Evolutionary conservation across 176 grass and related monocot genomes (phyloP).

Genomic region (Carex kokanica): DNA sequence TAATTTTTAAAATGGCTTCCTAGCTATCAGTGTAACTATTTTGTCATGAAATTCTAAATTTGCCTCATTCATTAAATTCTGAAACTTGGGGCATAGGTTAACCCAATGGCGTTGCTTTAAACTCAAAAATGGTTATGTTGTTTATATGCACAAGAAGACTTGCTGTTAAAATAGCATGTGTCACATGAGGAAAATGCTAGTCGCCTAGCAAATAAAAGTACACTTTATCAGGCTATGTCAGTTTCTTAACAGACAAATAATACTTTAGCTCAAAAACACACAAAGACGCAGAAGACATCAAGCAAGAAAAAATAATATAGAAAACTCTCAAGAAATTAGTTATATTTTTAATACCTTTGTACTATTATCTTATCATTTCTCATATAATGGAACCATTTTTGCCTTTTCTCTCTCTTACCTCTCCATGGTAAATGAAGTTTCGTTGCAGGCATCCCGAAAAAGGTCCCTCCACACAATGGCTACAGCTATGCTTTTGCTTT

Average conservation of each 20-base stretch:
- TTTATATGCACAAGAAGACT: background rate
- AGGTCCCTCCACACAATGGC: constrained; percentile 84
- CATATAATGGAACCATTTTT: constrained; percentile 17
- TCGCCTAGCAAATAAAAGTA: background rate
- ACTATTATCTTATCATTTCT: constrained; percentile 9
- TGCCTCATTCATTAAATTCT: background rate
- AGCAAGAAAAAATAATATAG: constrained; percentile 8
- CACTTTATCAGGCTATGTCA: background rate
- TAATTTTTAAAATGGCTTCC: background rate
- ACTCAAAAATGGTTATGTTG: background rate
- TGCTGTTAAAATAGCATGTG: background rate
- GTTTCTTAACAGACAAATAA: background rate
- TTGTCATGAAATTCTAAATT: background rate
- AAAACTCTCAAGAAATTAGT: constrained; percentile 8
- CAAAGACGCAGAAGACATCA: background rate
- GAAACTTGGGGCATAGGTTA: background rate
- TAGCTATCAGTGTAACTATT: background rate
- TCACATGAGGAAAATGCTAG: background rate
- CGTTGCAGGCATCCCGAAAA: constrained; percentile 70
- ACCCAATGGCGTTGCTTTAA: background rate
- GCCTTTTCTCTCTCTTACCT: constrained; percentile 30
- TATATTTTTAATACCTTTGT: constrained; percentile 14
- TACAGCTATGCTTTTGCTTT: constrained; percentile 84
- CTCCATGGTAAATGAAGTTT: constrained; percentile 59
- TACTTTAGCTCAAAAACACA: background rate